Evolutionary conservation across 2,329 filamentous ascomycete genomes (phyloP).

Genomic region (Aspergillus udagawae): DNA sequence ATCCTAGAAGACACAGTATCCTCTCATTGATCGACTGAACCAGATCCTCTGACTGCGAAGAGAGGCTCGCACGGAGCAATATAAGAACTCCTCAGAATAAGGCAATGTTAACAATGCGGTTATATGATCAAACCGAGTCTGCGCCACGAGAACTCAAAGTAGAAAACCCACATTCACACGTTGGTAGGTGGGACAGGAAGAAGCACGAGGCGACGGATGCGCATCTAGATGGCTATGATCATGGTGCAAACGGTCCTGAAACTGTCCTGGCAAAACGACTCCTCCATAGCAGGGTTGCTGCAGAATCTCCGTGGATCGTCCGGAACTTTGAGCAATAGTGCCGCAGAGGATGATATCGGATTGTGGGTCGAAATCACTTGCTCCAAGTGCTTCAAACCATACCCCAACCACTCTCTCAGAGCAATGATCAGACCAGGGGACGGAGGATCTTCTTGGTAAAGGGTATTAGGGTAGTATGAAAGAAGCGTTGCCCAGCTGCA

Average conservation of each 20-base stretch:
- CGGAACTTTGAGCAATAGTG: constrained; percentile 16
- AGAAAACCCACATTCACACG: constrained; percentile 12
- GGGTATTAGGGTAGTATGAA: background rate
- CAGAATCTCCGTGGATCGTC: constrained; percentile 23
- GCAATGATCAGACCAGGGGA: background rate
- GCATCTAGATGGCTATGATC: constrained; percentile 21
- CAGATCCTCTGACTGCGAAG: background rate
- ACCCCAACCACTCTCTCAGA: constrained; percentile 7
- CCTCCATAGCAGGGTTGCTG: constrained; percentile 26
- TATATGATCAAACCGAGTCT: constrained; percentile 6
- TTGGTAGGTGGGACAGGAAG: constrained; percentile 10
- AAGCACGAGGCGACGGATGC: constrained; percentile 8
- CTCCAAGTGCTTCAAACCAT: constrained; percentile 3
- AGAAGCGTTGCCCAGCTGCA: constrained; percentile 8
- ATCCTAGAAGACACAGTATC: background rate
- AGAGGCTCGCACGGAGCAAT: background rate
- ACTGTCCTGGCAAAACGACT: constrained; percentile 21
- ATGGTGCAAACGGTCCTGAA: constrained; percentile 25
- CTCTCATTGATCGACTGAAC: background rate
- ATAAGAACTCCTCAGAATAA: background rate
- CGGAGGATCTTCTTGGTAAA: background rate
- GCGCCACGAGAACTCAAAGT: constrained; percentile 16
- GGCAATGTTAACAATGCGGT: constrained; percentile 6
- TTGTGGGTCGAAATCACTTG: constrained; percentile 3
- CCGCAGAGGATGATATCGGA: constrained; percentile 7